phyloP scores from a whole-genome alignment of 495 filamentous ascomycete genomes.

The Tuber umbilicatum region DNA sequence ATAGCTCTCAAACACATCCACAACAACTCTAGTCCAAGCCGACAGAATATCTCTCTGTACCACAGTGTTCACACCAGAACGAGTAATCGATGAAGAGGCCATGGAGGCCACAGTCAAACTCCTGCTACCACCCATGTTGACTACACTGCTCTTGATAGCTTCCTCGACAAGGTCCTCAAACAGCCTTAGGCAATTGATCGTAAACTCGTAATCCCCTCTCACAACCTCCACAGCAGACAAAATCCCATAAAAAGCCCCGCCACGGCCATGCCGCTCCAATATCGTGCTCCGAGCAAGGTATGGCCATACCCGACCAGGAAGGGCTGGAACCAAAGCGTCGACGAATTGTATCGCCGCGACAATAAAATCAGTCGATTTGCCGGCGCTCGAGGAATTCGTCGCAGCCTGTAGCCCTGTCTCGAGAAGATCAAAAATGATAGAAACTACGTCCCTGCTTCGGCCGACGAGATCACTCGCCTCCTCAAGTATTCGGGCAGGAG shows the following conservation, averaged over 20 bases:
- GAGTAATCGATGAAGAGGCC: constrained; percentile 51
- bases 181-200: constrained; percentile 62
- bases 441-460: constrained; percentile 68
- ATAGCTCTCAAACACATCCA: constrained; percentile 76
- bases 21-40: constrained; percentile 61
- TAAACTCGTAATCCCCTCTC: constrained; percentile 66
- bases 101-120: constrained; percentile 31
- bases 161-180: constrained; percentile 72
- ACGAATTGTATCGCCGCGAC: constrained; percentile 74
- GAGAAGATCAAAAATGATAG: constrained; percentile 74
- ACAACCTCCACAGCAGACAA: constrained; percentile 69
- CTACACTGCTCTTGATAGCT: constrained; percentile 62
- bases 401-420: constrained; percentile 57
- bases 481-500: constrained; percentile 51
- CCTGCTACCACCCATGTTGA: constrained; percentile 54
- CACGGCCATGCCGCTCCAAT: constrained; percentile 63
- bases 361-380: constrained; percentile 50
- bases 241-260: constrained; percentile 65
- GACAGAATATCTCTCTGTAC: constrained; percentile 65
- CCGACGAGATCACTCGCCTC: constrained; percentile 67
- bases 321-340: constrained; percentile 58
- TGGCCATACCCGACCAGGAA: constrained; percentile 80
- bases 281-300: constrained; percentile 73
- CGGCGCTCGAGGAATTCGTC: constrained; percentile 46
- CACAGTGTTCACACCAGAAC: constrained; percentile 66